phyloP scores from a whole-genome alignment of 2,329 filamentous ascomycete species.

The Neocucurbitaria cava region DNA sequence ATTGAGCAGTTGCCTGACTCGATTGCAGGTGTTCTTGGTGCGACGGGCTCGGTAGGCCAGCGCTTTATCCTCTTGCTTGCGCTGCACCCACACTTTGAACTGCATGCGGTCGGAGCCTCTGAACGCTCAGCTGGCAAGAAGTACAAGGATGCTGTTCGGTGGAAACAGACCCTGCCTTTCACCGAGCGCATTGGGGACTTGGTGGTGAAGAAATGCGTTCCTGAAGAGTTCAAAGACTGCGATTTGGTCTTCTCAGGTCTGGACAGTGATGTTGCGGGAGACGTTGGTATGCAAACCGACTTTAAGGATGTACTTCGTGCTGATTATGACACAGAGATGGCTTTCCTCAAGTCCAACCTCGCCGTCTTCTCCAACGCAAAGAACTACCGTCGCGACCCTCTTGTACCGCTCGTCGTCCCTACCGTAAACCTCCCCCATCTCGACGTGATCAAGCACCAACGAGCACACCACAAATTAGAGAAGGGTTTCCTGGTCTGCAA shows the following conservation, averaged over 20 bases:
- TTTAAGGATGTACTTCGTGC: neutral
- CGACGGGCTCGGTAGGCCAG: conserved; percentile 93
- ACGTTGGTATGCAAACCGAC: conserved; percentile 71
- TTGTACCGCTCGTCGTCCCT: conserved; percentile 91
- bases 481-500: conserved; percentile 97
- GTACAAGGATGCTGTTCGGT: conserved; percentile 91
- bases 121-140: conserved; percentile 89
- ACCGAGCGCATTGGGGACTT: conserved; percentile 76
- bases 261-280: conserved; percentile 89
- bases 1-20: conserved; percentile 14
- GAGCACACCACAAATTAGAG: conserved; percentile 72
- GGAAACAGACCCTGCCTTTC: conserved; percentile 92
- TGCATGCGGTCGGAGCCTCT: conserved; percentile 90
- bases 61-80: conserved; percentile 93
- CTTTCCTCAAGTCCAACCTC: conserved; percentile 86
- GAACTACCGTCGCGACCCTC: conserved; percentile 90
- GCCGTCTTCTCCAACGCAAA: conserved; percentile 98
- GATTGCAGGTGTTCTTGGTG: conserved; percentile 73
- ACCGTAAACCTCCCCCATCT: conserved; percentile 92
- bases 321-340: conserved; percentile 66
- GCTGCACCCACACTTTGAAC: conserved; percentile 82
- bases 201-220: conserved; percentile 83
- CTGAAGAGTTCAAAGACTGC: conserved; percentile 84
- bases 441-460: conserved; percentile 87
- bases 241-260: conserved; percentile 93